phyloP scores from a whole-genome alignment of 1,284 basidiomycete species.

The Mycocalia duriaeana region DNA sequence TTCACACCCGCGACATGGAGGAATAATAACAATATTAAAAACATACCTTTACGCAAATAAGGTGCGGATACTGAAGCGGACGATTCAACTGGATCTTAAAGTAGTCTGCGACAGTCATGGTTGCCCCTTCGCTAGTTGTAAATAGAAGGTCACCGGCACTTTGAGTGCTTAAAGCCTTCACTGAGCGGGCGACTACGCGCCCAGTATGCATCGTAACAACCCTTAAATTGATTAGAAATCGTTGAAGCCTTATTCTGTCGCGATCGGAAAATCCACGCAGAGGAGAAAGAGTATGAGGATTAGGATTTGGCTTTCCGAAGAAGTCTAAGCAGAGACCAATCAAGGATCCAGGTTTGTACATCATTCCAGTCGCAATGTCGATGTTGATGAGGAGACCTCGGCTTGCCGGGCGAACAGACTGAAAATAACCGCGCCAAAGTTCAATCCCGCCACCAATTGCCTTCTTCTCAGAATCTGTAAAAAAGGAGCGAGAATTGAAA shows the following conservation, averaged over 20 bases:
- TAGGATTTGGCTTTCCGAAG: constrained; percentile 37
- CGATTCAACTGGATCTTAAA: constrained; percentile 47
- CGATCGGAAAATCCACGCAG: constrained; percentile 48
- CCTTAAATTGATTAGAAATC: constrained; percentile 56
- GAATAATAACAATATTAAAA: background rate
- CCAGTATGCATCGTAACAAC: constrained; percentile 38
- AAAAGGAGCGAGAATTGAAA: constrained; percentile 74
- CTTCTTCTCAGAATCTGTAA: constrained; percentile 58
- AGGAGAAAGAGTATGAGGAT: constrained; percentile 37
- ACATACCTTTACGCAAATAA: constrained; percentile 60
- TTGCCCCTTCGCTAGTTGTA: constrained; percentile 46
- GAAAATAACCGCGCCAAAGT: constrained; percentile 74
- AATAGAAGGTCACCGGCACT: constrained; percentile 51
- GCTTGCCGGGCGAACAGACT: constrained; percentile 67
- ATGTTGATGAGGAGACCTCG: constrained; percentile 69
- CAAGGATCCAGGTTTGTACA: constrained; percentile 55
- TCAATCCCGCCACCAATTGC: constrained; percentile 64
- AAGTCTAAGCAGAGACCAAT: constrained; percentile 55
- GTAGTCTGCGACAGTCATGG: constrained; percentile 57
- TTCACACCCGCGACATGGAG: background rate
- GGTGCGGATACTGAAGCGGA: constrained; percentile 48
- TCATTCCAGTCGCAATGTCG: constrained; percentile 71
- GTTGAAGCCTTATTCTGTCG: constrained; percentile 53
- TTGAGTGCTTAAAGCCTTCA: constrained; percentile 49
- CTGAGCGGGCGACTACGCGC: constrained; percentile 36